Conservation (phyloP, 345 rosid genomes). For the Clausena lansium region DNA sequence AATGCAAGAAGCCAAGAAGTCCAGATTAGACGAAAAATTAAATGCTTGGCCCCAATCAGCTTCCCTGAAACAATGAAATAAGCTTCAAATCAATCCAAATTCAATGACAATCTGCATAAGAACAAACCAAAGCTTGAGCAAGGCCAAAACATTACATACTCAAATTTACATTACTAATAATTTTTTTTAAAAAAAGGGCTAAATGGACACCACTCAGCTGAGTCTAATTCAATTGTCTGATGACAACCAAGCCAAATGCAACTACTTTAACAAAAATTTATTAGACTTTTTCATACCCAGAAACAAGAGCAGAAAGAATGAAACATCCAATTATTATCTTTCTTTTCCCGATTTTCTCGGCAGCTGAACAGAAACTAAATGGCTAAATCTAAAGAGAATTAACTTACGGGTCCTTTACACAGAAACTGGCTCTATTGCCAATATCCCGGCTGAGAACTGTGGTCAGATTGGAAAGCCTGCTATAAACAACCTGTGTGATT, state of each 20-base stretch:
- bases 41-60: conserved; percentile 87
- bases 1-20: conserved; percentile 66
- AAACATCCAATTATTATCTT: neutral
- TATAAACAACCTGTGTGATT: conserved; percentile 41
- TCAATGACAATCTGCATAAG: neutral
- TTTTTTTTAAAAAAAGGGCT: neutral
- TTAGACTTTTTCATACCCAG: neutral
- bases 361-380: neutral
- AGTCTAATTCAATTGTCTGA: neutral
- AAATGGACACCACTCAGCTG: neutral
- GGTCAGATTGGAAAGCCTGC: conserved; percentile 58
- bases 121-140: neutral
- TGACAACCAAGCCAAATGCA: neutral
- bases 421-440: conserved; percentile 51
- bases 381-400: neutral
- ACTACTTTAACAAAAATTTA: neutral
- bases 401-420: conserved; percentile 74
- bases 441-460: conserved; percentile 44
- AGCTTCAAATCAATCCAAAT: conserved; percentile 6
- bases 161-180: neutral
- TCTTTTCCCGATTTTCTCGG: neutral
- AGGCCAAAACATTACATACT: neutral
- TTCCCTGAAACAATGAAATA: conserved; percentile 52
- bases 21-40: conserved; percentile 70
- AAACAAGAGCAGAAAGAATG: conserved; percentile 10